Conservation (phyloP, 2,329 filamentous ascomycete species). For the Chaetothyriales sp. region DNA sequence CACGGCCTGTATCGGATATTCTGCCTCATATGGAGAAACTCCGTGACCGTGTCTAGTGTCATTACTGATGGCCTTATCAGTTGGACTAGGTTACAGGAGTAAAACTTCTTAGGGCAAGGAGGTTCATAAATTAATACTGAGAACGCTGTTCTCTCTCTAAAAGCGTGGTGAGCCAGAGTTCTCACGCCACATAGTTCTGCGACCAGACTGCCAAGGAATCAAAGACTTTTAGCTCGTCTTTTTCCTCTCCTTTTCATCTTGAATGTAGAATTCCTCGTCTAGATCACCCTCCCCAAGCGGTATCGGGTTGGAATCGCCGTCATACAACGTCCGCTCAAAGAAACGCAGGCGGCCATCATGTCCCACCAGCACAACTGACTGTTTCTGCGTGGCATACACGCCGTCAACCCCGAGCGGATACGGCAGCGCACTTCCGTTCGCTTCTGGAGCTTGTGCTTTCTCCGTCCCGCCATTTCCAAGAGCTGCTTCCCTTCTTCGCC, state of each 20-base stretch:
- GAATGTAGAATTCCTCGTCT: conserved; percentile 28
- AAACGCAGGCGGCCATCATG: conserved; percentile 44
- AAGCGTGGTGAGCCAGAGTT: not conserved
- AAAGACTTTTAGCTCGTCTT: not conserved
- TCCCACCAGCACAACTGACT: conserved; percentile 47
- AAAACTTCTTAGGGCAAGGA: no score
- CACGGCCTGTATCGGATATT: no score
- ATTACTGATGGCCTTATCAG: no score
- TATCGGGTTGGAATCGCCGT: conserved; percentile 37
- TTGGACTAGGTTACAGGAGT: no score
- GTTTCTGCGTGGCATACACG: conserved; percentile 51
- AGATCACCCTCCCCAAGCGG: conserved; percentile 35
- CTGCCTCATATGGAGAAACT: no score
- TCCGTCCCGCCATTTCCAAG: conserved; percentile 21
- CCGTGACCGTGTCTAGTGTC: no score
- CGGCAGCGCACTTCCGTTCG: conserved; percentile 9
- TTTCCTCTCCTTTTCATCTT: not conserved
- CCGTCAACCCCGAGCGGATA: conserved; percentile 30
- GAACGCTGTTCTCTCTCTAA: not conserved
- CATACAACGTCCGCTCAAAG: conserved; percentile 48
- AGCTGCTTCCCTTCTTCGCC: conserved; percentile 30
- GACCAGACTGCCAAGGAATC: not conserved
- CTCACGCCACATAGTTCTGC: not conserved
- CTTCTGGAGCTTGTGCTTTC: conserved; percentile 17
- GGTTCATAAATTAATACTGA: no score